Base-by-base conservation (phyloP, 2,329 filamentous ascomycete genomes). In the Periconia digitata region DNA sequence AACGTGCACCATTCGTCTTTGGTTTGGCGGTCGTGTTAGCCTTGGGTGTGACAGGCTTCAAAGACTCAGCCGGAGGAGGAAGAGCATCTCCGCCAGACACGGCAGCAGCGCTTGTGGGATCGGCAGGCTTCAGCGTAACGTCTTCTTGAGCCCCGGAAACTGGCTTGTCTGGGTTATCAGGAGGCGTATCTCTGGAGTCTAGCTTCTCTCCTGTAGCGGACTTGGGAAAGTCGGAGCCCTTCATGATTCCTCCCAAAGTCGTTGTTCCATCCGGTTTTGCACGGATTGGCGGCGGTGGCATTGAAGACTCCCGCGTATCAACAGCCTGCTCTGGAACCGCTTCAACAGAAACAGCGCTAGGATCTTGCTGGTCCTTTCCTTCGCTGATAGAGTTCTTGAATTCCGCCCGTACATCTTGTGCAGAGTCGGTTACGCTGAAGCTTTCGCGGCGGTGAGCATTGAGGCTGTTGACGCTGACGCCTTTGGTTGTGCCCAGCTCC, bases 151-250 rank as follows among this genome's bases (percentile, higher is more conserved):
- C 75, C 27, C 63, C 72, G 17, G 73, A 72, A 8, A 65, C 66
- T 46, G 59, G 60, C 62, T 78, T 77, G 59, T 78, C 75, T 20
- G 72, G 73, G 39, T 75, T 75, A 12, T 65, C 68, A 15, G 42
- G 34, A 10, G 43, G 40, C 20, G 44, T 43, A 21, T 39, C 45
- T 2, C n/a, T 29, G 17, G 44, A 44, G 35, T 38, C 29, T 10
- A 32, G 8, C 17, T 46, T 24, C 35, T 48, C 46, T 40, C 44
- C 40, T 35, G 50, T 46, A 16, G 55, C 55, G 7, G 58, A 40
- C 43, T 68, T 64, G 8, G 69, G 66, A 46, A 67, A 67, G 49
- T 66, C 60, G 18, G 68, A 69, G 21, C 66, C 63, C 58, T 70
- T 70, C 63, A 67, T 66, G 50, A 67, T 71, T 34, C 55, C 55